These are phyloP conservation scores for Nitzschia sp. DNA, from an alignment of 108 stramenopile genomes.

Conservation along the genomic window DNA sequence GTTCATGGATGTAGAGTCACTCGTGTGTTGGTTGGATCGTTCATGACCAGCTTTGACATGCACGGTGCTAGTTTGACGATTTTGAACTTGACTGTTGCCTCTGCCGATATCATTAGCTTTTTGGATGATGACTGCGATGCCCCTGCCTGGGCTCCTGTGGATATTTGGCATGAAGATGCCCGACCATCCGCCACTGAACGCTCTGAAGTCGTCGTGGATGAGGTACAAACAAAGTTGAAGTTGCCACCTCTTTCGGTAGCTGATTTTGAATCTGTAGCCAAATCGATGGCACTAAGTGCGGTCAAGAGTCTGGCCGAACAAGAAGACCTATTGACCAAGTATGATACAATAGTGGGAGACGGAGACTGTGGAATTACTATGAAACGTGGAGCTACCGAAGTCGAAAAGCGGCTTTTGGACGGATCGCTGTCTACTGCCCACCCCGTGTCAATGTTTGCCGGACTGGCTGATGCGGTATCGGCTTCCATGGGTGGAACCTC, in stretches of 20 bases:
- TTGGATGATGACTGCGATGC: constrained; percentile 88
- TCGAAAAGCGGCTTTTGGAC: constrained; percentile 46
- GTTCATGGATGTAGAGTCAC: constrained; percentile 52
- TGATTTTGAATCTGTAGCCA: constrained; percentile 37
- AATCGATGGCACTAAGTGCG: constrained; percentile 44
- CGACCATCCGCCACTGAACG: constrained; percentile 59
- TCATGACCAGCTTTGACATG: constrained; percentile 98
- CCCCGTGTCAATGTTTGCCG: constrained; percentile 60
- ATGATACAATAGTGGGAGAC: constrained; percentile 94
- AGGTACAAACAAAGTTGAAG: neutral
- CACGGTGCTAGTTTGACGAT: constrained; percentile 91
- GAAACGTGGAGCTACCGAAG: constrained; percentile 88
- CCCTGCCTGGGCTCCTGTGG: constrained; percentile 79
- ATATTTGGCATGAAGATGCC: constrained; percentile 40
- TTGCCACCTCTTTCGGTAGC: constrained; percentile 50
- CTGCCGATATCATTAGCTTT: constrained; percentile 40
- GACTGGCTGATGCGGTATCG: constrained; percentile 80
- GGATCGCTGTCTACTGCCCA: constrained; percentile 42
- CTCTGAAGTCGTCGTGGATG: constrained; percentile 45
- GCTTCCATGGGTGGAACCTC: constrained; percentile 95
- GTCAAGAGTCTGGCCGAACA: constrained; percentile 61
- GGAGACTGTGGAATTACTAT: constrained; percentile 98
- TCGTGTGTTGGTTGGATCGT: constrained; percentile 78
- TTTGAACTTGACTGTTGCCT: constrained; percentile 54
- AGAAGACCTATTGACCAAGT: constrained; percentile 85